Conservation (phyloP, 768 basidiomycete species). For the Collybia mongolica region DNA sequence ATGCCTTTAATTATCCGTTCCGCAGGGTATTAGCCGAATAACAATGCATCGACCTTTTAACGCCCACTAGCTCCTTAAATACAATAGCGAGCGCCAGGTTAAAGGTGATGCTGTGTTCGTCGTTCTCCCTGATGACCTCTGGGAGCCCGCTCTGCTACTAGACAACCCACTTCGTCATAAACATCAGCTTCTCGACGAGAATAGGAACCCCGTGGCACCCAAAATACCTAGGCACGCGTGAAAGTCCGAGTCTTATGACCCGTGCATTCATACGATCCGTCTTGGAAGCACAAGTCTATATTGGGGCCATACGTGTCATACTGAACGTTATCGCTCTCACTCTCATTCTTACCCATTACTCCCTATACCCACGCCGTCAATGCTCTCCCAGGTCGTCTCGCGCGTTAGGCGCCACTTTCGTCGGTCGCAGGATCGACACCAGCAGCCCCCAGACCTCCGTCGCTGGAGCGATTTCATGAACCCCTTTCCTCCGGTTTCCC, state of each 20-base stretch:
- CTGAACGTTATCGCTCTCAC: background rate
- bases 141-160: no score
- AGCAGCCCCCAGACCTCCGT: slow-evolving; percentile 33
- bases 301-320: background rate
- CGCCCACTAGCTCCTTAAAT: no score
- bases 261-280: background rate
- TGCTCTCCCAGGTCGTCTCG: slow-evolving; percentile 30
- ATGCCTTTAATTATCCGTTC: no score
- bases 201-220: slow-evolving; percentile 3
- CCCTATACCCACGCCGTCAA: slow-evolving; percentile 8
- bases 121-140: no score
- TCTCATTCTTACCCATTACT: background rate
- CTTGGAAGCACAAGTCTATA: slow-evolving; percentile 1
- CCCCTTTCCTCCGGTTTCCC: slow-evolving; percentile 37
- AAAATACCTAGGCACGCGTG: slow-evolving; percentile 10
- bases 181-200: no score
- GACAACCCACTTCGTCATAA: no score
- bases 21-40: no score
- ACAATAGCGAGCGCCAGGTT: no score
- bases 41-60: no score
- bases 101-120: no score
- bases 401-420: slow-evolving; percentile 20
- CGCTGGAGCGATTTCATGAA: slow-evolving; percentile 33
- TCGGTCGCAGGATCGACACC: slow-evolving; percentile 11
- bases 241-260: slow-evolving; percentile 18